phyloP scores from a whole-genome alignment of 2,329 filamentous ascomycete species.

The Exophiala spinifera region DNA sequence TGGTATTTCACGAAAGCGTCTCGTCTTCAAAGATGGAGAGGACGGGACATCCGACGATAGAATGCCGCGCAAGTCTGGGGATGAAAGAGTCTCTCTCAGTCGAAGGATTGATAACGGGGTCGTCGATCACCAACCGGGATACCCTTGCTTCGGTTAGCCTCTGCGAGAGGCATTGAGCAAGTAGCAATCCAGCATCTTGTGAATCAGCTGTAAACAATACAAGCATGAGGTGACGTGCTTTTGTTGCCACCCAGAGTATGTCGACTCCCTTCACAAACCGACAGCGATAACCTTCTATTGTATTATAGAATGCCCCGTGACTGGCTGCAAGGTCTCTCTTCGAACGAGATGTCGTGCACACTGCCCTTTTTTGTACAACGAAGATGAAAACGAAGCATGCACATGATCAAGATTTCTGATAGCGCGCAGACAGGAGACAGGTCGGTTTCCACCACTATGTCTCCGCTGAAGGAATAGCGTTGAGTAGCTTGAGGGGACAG shows the following conservation, averaged over 20 bases:
- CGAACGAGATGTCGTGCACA: neutral
- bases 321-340: no score
- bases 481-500: neutral
- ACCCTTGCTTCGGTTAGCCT: neutral
- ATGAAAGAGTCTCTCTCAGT: no score
- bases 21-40: neutral
- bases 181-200: no score
- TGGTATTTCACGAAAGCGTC: no score
- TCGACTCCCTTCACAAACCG: no score
- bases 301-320: no score
- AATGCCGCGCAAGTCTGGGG: no score
- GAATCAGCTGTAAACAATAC: no score
- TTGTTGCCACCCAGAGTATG: no score
- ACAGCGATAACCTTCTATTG: no score
- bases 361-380: neutral
- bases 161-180: no score
- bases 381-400: neutral
- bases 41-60: neutral
- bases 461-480: neutral
- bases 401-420: neutral
- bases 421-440: neutral
- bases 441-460: neutral
- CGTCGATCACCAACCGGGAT: slow-evolving; percentile 3
- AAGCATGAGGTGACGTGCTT: no score
- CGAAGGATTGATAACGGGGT: neutral